Evolutionary conservation across 768 basidiomycete genomes (phyloP).

Genomic region (Boletales sp.): DNA sequence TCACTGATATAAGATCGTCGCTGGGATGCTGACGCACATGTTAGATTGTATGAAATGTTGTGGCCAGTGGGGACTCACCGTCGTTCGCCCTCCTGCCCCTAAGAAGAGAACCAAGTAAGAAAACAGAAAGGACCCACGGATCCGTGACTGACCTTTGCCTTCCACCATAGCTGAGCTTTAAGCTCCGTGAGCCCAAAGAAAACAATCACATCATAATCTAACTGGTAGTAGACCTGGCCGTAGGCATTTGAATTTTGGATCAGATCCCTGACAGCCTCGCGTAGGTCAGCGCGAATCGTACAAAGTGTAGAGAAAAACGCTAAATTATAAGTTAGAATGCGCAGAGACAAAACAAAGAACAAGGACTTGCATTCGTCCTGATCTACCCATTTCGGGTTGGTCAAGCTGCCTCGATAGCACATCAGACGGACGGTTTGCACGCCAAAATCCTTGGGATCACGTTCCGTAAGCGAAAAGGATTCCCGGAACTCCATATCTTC

Average conservation of each 20-base stretch:
- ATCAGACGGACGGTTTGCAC: constrained; percentile 2
- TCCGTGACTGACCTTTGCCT: not conserved
- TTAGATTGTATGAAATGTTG: too few species aligned
- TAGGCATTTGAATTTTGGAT: not conserved
- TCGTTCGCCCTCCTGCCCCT: too few species aligned
- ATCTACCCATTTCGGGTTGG: constrained; percentile 10
- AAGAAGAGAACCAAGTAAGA: too few species aligned
- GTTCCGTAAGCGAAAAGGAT: constrained; percentile 8
- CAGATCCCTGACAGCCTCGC: not conserved
- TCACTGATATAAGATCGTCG: too few species aligned
- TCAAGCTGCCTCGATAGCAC: constrained; percentile 7
- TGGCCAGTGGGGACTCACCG: too few species aligned
- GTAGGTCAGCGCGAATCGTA: constrained; percentile 1
- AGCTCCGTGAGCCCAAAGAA: constrained; percentile 9
- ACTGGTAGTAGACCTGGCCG: constrained; percentile 4
- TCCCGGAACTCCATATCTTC: constrained; percentile 8
- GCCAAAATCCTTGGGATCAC: not conserved
- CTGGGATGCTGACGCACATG: too few species aligned
- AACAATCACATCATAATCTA: constrained; percentile 15
- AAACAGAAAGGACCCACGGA: too few species aligned
- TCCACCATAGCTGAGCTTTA: constrained; percentile 8
- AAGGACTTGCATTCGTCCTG: constrained; percentile 6
- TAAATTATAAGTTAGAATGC: not conserved
- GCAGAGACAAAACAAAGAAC: too few species aligned
- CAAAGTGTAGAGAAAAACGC: constrained; percentile 6